Evolutionary conservation across 1,284 basidiomycete species (phyloP).

Genomic region (Naganishia liquefaciens): DNA sequence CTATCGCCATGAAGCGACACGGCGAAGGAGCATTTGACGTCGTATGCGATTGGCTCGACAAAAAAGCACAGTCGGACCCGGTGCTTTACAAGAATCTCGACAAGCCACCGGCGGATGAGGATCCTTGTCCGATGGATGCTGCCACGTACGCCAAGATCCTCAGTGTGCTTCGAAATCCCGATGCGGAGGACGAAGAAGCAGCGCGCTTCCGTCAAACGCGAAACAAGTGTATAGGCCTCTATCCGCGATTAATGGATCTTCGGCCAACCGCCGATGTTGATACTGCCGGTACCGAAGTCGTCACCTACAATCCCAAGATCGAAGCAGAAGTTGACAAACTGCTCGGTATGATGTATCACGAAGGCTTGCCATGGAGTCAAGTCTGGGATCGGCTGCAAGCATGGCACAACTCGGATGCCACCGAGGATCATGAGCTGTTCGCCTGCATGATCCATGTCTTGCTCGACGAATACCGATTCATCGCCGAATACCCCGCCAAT

Average conservation of each 20-base stretch:
- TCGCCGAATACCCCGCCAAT: conserved; percentile 92
- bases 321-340: conserved; percentile 91
- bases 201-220: conserved; percentile 89
- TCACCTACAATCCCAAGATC: conserved; percentile 83
- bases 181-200: conserved; percentile 63
- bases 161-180: conserved; percentile 69
- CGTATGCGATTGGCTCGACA: conserved; percentile 80
- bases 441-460: conserved; percentile 99
- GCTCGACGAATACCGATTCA: conserved; percentile 99
- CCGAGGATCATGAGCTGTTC: conserved; percentile 91
- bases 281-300: conserved; percentile 80
- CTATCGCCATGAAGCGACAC: conserved; percentile 76
- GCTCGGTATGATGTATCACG: conserved; percentile 98
- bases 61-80: conserved; percentile 85
- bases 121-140: conserved; percentile 68
- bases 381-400: conserved; percentile 84
- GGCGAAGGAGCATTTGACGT: conserved; percentile 84
- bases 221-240: conserved; percentile 89
- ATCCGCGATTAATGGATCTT: conserved; percentile 96
- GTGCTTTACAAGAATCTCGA: conserved; percentile 74
- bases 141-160: conserved; percentile 90
- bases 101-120: conserved; percentile 67
- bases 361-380: conserved; percentile 85
- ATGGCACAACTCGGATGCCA: conserved; percentile 77
- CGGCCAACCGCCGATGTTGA: conserved; percentile 83